phyloP scores from a whole-genome alignment of 2,329 filamentous ascomycete genomes.

The Neocucurbitaria cava region DNA sequence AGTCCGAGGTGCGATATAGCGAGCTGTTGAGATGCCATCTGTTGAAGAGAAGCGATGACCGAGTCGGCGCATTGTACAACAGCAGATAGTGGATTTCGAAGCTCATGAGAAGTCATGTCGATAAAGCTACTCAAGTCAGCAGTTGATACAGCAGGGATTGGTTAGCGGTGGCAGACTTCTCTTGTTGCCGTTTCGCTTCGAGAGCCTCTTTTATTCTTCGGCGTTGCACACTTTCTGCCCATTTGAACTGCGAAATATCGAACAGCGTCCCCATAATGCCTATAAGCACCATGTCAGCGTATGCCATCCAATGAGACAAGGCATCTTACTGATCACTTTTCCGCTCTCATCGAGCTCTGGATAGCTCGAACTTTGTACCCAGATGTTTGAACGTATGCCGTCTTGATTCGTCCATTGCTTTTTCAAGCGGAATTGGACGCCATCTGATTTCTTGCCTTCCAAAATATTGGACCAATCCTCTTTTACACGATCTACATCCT shows the following conservation, averaged over 20 bases:
- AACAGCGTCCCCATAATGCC: slow-evolving; percentile 46
- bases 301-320: not conserved
- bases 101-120: slow-evolving; percentile 49
- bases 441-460: slow-evolving; percentile 19
- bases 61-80: slow-evolving; percentile 54
- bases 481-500: slow-evolving; percentile 25
- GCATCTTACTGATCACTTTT: slow-evolving; percentile 27
- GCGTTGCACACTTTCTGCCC: slow-evolving; percentile 45
- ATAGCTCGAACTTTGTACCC: slow-evolving; percentile 34
- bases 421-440: slow-evolving; percentile 34
- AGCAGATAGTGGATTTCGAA: slow-evolving; percentile 41
- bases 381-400: slow-evolving; percentile 28
- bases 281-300: not conserved
- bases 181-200: slow-evolving; percentile 48
- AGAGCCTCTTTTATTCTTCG: slow-evolving; percentile 44
- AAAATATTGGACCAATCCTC: slow-evolving; percentile 25
- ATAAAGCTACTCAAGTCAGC: slow-evolving; percentile 32
- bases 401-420: slow-evolving; percentile 38
- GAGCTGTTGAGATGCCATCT: slow-evolving; percentile 11
- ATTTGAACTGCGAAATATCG: slow-evolving; percentile 49
- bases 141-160: not conserved
- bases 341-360: slow-evolving; percentile 33
- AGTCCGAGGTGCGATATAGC: not conserved
- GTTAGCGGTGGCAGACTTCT: slow-evolving; percentile 27
- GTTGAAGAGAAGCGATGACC: slow-evolving; percentile 44